These are phyloP conservation scores for Iodosphaeria phyllophila DNA, from an alignment of 2,329 filamentous ascomycete species.

Conservation along the genomic window DNA sequence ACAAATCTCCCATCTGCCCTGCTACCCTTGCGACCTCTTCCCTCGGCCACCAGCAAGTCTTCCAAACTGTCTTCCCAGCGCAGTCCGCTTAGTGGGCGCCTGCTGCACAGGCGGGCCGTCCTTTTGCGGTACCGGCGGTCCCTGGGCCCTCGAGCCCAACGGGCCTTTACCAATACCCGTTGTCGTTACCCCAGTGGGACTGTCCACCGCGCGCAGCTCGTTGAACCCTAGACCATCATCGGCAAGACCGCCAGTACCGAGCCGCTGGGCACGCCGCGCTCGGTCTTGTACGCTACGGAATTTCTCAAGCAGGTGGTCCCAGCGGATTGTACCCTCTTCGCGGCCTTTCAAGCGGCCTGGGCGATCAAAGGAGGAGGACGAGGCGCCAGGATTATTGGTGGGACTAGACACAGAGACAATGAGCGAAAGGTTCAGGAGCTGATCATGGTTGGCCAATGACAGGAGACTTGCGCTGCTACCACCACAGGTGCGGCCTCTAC, in stretches of 20 bases:
- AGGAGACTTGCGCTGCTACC: conserved; percentile 14
- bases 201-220: conserved; percentile 22
- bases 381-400: conserved; percentile 22
- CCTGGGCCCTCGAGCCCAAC: conserved; percentile 18
- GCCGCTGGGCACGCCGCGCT: conserved; percentile 51
- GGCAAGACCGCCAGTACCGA: conserved; percentile 29
- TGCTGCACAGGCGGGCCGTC: conserved; percentile 22
- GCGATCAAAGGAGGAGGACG: conserved; percentile 47
- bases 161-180: too few relatives aligned
- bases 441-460: too few relatives aligned
- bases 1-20: too few relatives aligned
- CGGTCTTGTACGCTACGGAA: conserved; percentile 83
- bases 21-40: conserved; percentile 26
- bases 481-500: conserved; percentile 9
- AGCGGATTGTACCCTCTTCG: conserved; percentile 72
- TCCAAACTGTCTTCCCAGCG: conserved; percentile 50
- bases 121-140: conserved; percentile 27
- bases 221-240: conserved; percentile 27
- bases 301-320: conserved; percentile 85
- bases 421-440: too few relatives aligned
- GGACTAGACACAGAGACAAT: too few relatives aligned
- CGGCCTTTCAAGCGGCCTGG: conserved; percentile 61
- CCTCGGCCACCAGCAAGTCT: conserved; percentile 48
- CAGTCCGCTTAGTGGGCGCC: conserved; percentile 36
- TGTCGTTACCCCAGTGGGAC: too few relatives aligned